Evolutionary conservation across 176 grass and related monocot genomes (phyloP).

Genomic region (Puccinellia tenuiflora): DNA sequence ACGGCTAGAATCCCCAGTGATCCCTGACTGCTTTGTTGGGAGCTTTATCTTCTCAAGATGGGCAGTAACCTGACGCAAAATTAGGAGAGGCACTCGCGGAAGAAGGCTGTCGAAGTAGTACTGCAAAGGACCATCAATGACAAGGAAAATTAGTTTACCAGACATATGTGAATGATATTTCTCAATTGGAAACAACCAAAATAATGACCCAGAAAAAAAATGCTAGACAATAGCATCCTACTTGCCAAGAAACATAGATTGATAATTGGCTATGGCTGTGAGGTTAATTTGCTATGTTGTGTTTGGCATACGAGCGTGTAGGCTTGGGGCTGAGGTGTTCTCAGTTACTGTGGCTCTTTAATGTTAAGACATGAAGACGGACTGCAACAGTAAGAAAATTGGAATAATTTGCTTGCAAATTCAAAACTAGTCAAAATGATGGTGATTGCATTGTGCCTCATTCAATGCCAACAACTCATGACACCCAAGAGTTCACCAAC

Average conservation of each 20-base stretch:
- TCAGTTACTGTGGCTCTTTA: not conserved
- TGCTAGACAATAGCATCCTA: not conserved
- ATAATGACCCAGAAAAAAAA: not conserved
- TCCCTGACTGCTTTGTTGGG: slow-evolving; percentile 73
- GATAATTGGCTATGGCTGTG: not conserved
- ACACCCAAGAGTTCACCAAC: not conserved
- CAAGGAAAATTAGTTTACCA: slow-evolving; percentile 11
- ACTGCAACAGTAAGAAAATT: not conserved
- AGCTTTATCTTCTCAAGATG: slow-evolving; percentile 88
- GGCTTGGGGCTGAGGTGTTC: not conserved
- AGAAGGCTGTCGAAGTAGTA: slow-evolving; percentile 97
- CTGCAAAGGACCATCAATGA: slow-evolving; percentile 41
- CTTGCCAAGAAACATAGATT: not conserved
- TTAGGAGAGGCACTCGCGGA: slow-evolving; percentile 74
- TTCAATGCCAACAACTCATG: not conserved
- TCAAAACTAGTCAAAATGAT: not conserved
- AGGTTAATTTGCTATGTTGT: slow-evolving; percentile 4
- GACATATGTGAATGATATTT: not conserved
- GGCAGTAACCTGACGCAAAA: slow-evolving; percentile 64
- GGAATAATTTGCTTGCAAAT: not conserved
- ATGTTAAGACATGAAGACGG: not conserved
- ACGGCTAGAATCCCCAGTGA: slow-evolving; percentile 82
- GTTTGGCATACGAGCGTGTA: not conserved
- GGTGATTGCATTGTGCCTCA: not conserved
- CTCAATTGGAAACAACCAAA: not conserved